These are phyloP conservation scores for Cladosporium sp. DNA, from an alignment of 2,329 filamentous ascomycete genomes.

Conservation along the genomic window DNA sequence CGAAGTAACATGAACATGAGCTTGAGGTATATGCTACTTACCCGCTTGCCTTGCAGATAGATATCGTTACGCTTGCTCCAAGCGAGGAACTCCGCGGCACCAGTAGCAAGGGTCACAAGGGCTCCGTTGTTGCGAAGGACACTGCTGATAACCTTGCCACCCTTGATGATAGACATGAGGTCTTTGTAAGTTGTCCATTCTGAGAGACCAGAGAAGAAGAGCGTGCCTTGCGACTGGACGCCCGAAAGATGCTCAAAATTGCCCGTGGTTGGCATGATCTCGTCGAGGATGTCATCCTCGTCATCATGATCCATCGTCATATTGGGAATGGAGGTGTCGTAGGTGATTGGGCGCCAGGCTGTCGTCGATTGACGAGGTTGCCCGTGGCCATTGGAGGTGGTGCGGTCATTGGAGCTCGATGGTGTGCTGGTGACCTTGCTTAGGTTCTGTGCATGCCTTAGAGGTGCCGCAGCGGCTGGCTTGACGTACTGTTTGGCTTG, in stretches of 20 bases:
- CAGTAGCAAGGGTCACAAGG: constrained; percentile 69
- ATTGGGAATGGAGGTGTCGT: background rate
- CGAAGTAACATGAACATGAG: background rate
- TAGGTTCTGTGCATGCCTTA: background rate
- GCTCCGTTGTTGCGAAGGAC: constrained; percentile 65
- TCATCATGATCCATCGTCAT: constrained; percentile 20
- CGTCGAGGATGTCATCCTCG: constrained; percentile 26
- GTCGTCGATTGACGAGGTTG: constrained; percentile 1
- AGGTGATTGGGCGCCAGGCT: constrained; percentile 9
- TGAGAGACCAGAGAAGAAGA: constrained; percentile 64
- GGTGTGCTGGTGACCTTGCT: background rate
- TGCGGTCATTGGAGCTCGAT: background rate
- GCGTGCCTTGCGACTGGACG: constrained; percentile 48
- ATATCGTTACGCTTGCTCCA: constrained; percentile 66
- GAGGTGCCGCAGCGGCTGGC: background rate
- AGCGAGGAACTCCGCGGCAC: constrained; percentile 62
- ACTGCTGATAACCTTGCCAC: constrained; percentile 70
- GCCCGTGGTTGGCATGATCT: constrained; percentile 18
- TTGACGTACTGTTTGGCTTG: background rate
- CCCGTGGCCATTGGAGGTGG: background rate
- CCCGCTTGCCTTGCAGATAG: constrained; percentile 67
- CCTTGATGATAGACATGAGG: constrained; percentile 63
- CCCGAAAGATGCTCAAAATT: background rate
- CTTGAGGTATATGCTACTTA: constrained; percentile 41
- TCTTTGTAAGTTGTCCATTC: constrained; percentile 65